A percentile compares a stretch with the other conserved stretches of the same genome.
phyloP scores from a whole-genome alignment of 2,329 filamentous ascomycete species.

The Coniella vitis region DNA sequence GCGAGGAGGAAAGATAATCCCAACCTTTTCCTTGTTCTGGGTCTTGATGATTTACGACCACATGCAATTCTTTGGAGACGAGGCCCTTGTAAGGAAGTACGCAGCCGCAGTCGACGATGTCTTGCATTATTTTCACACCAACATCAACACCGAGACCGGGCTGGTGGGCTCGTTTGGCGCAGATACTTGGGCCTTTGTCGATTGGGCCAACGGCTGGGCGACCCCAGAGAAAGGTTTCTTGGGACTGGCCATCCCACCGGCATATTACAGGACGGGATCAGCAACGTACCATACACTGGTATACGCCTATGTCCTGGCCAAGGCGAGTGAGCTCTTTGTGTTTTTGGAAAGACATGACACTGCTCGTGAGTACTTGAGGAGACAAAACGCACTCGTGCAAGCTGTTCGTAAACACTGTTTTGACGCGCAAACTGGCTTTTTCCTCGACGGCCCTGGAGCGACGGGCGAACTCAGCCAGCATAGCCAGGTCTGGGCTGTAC shows the following conservation, averaged over 20 bases:
- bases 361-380: constrained; percentile 21
- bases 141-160: constrained; percentile 7
- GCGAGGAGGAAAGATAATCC: constrained; percentile 21
- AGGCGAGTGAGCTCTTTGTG: constrained; percentile 7
- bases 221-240: constrained; percentile 11
- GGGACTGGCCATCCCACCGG: constrained; percentile 7
- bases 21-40: constrained; percentile 29
- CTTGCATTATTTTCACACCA: constrained; percentile 10
- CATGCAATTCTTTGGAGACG: constrained; percentile 25
- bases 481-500: constrained; percentile 25
- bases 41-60: constrained; percentile 26
- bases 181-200: constrained; percentile 27
- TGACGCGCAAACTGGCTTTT: constrained; percentile 21
- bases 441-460: constrained; percentile 21
- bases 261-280: constrained; percentile 13
- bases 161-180: constrained; percentile 18
- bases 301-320: constrained; percentile 13
- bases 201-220: constrained; percentile 27
- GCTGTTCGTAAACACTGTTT: constrained; percentile 24
- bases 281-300: constrained; percentile 17
- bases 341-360: constrained; percentile 14
- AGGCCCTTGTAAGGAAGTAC: constrained; percentile 14
- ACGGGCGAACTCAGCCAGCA: constrained; percentile 24
- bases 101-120: constrained; percentile 12
- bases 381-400: constrained; percentile 17